Base-by-base conservation (phyloP, 2,329 filamentous ascomycete genomes). In the Akanthomyces lecanii region DNA sequence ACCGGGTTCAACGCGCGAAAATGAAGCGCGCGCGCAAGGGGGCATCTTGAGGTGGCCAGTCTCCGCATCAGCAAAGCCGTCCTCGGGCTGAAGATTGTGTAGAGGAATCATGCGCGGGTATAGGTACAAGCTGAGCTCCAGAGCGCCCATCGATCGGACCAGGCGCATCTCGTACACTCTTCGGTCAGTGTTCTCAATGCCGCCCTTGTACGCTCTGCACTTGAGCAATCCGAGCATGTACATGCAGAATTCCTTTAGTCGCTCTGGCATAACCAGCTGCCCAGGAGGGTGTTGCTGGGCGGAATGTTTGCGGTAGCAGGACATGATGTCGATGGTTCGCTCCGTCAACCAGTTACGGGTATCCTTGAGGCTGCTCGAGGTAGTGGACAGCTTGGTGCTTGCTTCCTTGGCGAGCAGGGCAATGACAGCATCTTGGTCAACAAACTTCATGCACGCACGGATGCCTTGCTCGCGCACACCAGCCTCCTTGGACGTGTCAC, bases 181-280 rank as follows among this genome's bases (percentile, higher is more conserved):
- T 66, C 95, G 88, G 75, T 99, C 95, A 11, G 91, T 92, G 42
- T 91, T 90, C 76, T 99, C 95, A 67, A 89, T 88, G 63, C 94
- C 94, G 58, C 91, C 90, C 79, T 98, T 98, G 79, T 98, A 92
- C 3, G 94, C 93, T 63, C 95, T 87, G 63, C 87, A 93, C 76
- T 99, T 99, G 73, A 96, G 79, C 66, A 98, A 79, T 54, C 90
- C 89, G 11, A 99, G 87, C 77, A 96, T 91, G 75, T 95, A 98
- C 92, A 99, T 98, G 71, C 90, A 88, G 70, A 97, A 93, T 73
- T 99, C 95, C 74, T 98, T 98, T 36, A 99, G 84, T 68, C 94
- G 91, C 77, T 99, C 95, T 0, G 95, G 95, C 77, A 99, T 87
- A 36, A 99, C 92, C 36, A 99, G 85, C 75, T 99, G 93, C 5